Evolutionary conservation across 2,329 filamentous ascomycete species (phyloP), one percentile per base, ranked within the genome.

Genomic region (Emergomyces orientalis): DNA sequence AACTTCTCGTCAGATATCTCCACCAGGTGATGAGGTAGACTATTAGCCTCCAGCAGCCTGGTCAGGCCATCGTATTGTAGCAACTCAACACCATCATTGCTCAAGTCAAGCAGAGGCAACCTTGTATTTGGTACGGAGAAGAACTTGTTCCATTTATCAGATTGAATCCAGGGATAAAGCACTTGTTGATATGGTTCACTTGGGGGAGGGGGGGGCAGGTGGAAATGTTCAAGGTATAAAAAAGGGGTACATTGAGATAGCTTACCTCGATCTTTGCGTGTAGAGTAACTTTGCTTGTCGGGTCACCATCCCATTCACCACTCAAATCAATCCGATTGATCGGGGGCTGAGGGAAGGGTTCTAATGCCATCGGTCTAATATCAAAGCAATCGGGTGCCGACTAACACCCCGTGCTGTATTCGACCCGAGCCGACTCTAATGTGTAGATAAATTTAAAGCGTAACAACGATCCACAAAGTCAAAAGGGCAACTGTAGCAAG

Each of bases 241-340:
- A 41, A 37, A 19, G 2, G 34, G 7, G 30, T 34, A 34, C 6
- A 1, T 34, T 7, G 11, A 14, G 4, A 39, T 41, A 34, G 13
- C 60, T 55, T 70, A 75, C 74, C 64, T 75, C 72, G 9, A 76
- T 55, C 1, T 67, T 65, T 3, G 75, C 66, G 22, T 62, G 68
- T 49, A 74, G 56, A 27, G 68, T 63, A 22, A 72, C 69, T 34
- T 69, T 65, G 37, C 69, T 66, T 9, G 58, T 60, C 3, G 63
- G 60, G 37, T 69, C 64, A 34, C 73, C 74, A 59, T 66, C 67
- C 74, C 74, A 76, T 17, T 68, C 68, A 17, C 71, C 71, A 41
- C 64, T 68, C 27, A 76, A 51, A 47, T 74, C 71, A 9, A 75
- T 66, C 32, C 72, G 69, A 47, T 62, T 69, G 61, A 72, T 49